Percentiles rank a stretch among this genome's conserved stretches.
Evolutionary conservation across 2,329 filamentous ascomycete genomes (phyloP).

Genomic region (Colletotrichum limetticola): DNA sequence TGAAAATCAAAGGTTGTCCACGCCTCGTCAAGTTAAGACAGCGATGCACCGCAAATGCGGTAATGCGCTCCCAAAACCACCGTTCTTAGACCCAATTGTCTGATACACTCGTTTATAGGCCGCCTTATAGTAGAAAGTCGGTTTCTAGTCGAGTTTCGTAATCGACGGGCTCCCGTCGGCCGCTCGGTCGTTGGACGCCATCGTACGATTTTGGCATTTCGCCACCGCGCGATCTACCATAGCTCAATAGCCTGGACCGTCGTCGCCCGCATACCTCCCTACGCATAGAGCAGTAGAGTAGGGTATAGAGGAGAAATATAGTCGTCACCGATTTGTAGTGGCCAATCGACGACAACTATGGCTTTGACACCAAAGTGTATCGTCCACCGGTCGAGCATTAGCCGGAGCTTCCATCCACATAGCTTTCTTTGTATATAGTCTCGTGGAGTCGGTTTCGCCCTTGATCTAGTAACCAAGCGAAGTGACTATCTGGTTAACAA

Average conservation of each 20-base stretch:
- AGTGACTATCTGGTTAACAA: background rate
- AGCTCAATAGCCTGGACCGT: background rate
- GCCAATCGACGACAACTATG: background rate
- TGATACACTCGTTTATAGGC: background rate
- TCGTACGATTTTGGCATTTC: background rate
- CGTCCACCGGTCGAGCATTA: background rate
- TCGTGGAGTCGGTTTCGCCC: background rate
- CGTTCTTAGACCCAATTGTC: background rate
- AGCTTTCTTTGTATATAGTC: background rate
- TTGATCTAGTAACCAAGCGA: background rate
- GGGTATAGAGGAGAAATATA: background rate
- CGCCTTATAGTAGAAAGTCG: background rate
- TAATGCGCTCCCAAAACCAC: background rate
- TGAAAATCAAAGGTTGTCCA: background rate
- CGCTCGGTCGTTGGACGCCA: background rate
- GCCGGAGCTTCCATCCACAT: background rate
- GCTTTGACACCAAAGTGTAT: background rate
- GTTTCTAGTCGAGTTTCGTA: background rate
- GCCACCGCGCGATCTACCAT: background rate
- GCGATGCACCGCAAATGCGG: background rate
- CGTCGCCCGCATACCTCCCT: background rate
- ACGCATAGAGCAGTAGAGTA: background rate
- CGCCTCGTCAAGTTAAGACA: background rate
- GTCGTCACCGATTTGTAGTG: background rate
- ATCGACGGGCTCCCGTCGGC: background rate